Evolutionary conservation across 2,329 filamentous ascomycete species (phyloP).

Genomic region (Botryotinia globosa): DNA sequence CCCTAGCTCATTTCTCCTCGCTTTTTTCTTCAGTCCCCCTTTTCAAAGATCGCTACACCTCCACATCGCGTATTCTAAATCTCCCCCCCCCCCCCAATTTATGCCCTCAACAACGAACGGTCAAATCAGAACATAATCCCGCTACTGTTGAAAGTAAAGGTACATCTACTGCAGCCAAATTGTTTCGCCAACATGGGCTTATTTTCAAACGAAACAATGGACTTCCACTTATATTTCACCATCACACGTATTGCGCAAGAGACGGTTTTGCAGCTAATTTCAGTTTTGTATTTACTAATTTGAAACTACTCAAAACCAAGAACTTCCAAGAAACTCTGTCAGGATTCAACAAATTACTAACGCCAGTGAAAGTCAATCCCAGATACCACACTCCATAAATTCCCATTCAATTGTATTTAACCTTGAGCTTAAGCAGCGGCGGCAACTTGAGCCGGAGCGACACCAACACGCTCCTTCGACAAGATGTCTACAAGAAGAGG

Average conservation of each 20-base stretch:
- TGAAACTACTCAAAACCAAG: neutral
- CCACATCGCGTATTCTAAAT: no score
- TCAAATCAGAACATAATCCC: neutral
- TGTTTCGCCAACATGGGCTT: neutral
- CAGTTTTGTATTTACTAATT: neutral
- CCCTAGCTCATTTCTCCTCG: no score
- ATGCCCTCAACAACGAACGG: neutral
- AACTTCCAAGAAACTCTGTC: neutral
- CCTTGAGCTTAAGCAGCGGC: constrained; percentile 26
- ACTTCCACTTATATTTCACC: neutral
- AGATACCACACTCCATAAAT: constrained; percentile 3
- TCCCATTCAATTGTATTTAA: neutral
- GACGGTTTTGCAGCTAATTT: neutral
- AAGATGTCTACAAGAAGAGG: constrained; percentile 87
- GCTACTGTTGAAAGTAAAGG: neutral
- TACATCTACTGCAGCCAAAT: neutral
- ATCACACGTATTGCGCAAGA: neutral
- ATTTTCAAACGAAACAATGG: neutral
- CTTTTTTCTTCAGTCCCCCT: no score
- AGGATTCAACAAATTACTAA: neutral
- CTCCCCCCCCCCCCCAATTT: no score
- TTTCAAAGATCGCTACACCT: no score
- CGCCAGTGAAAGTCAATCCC: constrained; percentile 1
- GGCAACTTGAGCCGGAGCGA: constrained; percentile 43
- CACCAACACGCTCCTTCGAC: constrained; percentile 91